Conservation (phyloP, 2,329 filamentous ascomycete species). For the Alternaria sp. region DNA sequence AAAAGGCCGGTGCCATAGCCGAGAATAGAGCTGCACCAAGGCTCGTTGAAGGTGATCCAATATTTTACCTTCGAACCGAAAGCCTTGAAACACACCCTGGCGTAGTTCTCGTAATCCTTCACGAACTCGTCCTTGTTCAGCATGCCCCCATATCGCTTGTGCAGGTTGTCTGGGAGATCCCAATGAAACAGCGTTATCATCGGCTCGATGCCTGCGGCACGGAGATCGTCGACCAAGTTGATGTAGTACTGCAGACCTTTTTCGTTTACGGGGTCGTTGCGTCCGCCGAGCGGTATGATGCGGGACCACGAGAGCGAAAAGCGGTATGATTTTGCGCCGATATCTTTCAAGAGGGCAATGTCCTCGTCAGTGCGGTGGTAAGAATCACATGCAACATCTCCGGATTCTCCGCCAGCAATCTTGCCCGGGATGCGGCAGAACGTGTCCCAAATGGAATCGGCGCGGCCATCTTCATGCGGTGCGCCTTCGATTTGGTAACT, state of each 20-base stretch:
- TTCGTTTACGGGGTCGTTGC: conserved; percentile 81
- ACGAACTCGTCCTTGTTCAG: conserved; percentile 84
- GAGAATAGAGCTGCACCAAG: conserved; percentile 82
- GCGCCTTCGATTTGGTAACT: conserved; percentile 91
- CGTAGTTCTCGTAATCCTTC: conserved; percentile 80
- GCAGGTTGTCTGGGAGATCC: conserved; percentile 80
- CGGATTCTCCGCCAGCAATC: conserved; percentile 78
- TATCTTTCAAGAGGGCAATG: conserved; percentile 75
- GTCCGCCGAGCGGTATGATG: conserved; percentile 84
- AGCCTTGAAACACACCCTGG: conserved; percentile 75
- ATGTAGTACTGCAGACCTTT: conserved; percentile 79
- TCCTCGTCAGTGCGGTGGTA: conserved; percentile 82
- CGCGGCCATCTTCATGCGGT: conserved; percentile 75
- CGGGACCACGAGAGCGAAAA: conserved; percentile 86
- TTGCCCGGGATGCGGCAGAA: conserved; percentile 83
- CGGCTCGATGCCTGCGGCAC: conserved; percentile 77
- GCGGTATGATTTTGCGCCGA: conserved; percentile 77
- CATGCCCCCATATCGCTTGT: conserved; percentile 81
- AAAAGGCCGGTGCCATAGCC: conserved; percentile 80
- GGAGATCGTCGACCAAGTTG: conserved; percentile 78
- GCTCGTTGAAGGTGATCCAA: conserved; percentile 93
- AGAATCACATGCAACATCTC: conserved; percentile 82
- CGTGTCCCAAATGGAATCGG: conserved; percentile 87
- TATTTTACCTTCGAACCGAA: conserved; percentile 77
- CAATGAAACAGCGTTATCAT: conserved; percentile 88